These are phyloP conservation scores for Lachnellula cervina DNA, from an alignment of 2,329 filamentous ascomycete genomes.

Conservation along the genomic window DNA sequence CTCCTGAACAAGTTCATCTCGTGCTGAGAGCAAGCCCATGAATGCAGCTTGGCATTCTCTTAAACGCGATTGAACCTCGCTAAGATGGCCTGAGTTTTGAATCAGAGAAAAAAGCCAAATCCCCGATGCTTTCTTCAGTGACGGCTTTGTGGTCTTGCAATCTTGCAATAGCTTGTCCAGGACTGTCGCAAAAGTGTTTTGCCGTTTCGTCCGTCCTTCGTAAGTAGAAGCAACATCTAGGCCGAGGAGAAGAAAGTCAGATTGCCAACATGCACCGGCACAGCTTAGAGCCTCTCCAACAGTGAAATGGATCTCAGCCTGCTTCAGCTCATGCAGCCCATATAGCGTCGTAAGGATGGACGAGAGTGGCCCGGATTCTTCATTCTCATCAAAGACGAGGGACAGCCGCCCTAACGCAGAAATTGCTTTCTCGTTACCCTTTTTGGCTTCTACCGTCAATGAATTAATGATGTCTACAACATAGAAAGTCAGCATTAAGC, in stretches of 20 bases:
- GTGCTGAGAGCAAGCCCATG: constrained; percentile 77
- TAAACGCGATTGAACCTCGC: constrained; percentile 67
- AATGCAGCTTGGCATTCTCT: constrained; percentile 81
- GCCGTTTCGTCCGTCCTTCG: constrained; percentile 37
- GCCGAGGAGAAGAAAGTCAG: constrained; percentile 68
- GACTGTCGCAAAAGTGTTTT: constrained; percentile 33
- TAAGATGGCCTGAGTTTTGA: constrained; percentile 80
- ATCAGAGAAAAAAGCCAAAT: constrained; percentile 93
- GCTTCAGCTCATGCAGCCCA: constrained; percentile 74
- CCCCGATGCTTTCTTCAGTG: constrained; percentile 82
- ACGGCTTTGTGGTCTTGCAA: constrained; percentile 81
- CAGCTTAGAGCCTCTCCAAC: constrained; percentile 84
- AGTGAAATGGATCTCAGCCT: constrained; percentile 83
- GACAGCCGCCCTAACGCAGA: constrained; percentile 73
- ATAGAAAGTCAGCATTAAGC: not conserved
- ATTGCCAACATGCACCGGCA: constrained; percentile 75
- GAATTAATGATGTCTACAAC: constrained; percentile 48
- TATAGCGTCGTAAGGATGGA: constrained; percentile 66
- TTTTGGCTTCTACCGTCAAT: constrained; percentile 65
- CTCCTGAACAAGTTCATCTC: constrained; percentile 93
- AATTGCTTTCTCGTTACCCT: constrained; percentile 78
- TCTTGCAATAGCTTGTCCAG: constrained; percentile 70
- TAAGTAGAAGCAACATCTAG: constrained; percentile 64
- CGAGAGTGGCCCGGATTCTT: constrained; percentile 38
- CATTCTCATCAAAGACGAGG: constrained; percentile 50